phyloP scores from a whole-genome alignment of 768 basidiomycete species.

The Pisolithus marmoratus region DNA sequence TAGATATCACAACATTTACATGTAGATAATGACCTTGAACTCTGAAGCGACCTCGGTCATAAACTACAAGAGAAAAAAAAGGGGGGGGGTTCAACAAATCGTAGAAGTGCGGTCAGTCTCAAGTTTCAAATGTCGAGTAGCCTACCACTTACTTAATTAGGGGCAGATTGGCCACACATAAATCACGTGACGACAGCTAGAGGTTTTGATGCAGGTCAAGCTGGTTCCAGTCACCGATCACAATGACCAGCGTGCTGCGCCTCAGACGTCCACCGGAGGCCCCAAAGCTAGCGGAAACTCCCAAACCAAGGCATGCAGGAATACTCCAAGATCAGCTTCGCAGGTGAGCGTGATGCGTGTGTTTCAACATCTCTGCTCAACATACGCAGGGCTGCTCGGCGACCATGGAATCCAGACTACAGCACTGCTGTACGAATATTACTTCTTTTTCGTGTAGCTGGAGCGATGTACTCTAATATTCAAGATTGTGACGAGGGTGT shows the following conservation, averaged over 20 bases:
- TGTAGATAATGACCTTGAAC: too few species aligned
- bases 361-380: background rate
- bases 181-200: too few species aligned
- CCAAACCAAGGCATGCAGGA: constrained; percentile 49
- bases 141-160: too few species aligned
- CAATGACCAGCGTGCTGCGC: constrained; percentile 43
- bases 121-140: too few species aligned
- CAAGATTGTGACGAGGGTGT: constrained; percentile 96
- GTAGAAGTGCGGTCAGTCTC: too few species aligned
- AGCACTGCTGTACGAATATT: constrained; percentile 80
- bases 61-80: too few species aligned
- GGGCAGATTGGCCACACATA: too few species aligned
- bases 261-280: constrained; percentile 39
- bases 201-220: background rate
- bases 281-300: constrained; percentile 19
- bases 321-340: constrained; percentile 79
- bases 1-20: too few species aligned
- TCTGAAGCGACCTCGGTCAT: too few species aligned
- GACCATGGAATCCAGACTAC: constrained; percentile 84
- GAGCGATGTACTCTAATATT: constrained; percentile 94
- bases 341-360: constrained; percentile 38
- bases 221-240: constrained; percentile 4
- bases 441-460: constrained; percentile 70
- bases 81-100: too few species aligned
- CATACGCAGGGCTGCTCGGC: constrained; percentile 50